A percentile compares a stretch with the other conserved stretches of the same genome.
Evolutionary conservation across 2,329 filamentous ascomycete genomes (phyloP).

Genomic region (Aspergillus carbonarius): DNA sequence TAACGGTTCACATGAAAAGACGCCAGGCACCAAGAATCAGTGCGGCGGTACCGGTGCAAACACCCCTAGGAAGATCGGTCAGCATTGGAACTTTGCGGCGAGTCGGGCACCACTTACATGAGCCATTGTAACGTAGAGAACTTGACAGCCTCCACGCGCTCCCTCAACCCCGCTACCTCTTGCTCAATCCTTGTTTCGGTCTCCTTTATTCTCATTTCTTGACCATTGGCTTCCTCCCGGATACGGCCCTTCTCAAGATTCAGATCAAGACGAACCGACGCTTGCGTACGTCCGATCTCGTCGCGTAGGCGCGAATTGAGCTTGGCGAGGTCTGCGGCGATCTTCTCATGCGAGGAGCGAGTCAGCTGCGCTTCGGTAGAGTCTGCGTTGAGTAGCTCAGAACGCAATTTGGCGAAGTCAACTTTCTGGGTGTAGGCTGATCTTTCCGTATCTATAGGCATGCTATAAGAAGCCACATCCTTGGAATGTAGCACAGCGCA

Average conservation of each 20-base stretch:
- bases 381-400: slow-evolving; percentile 88
- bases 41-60: slow-evolving; percentile 65
- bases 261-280: slow-evolving; percentile 84
- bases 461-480: not conserved
- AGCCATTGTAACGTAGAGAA: slow-evolving; percentile 98
- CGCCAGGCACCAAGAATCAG: slow-evolving; percentile 68
- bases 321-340: slow-evolving; percentile 94
- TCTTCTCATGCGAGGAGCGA: slow-evolving; percentile 81
- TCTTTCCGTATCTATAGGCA: slow-evolving; percentile 46
- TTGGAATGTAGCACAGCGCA: not conserved
- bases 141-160: slow-evolving; percentile 95
- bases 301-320: slow-evolving; percentile 84
- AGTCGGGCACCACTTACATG: slow-evolving; percentile 62
- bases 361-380: slow-evolving; percentile 88
- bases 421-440: slow-evolving; percentile 78
- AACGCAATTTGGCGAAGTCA: slow-evolving; percentile 95
- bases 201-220: slow-evolving; percentile 98
- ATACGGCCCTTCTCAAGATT: slow-evolving; percentile 97
- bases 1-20: slow-evolving; percentile 56
- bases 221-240: slow-evolving; percentile 89
- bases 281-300: slow-evolving; percentile 92
- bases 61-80: slow-evolving; percentile 50
- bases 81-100: slow-evolving; percentile 19
- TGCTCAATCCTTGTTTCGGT: slow-evolving; percentile 98
- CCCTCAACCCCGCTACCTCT: slow-evolving; percentile 84